A percentile compares a stretch with the other conserved stretches of the same genome.
Evolutionary conservation across 768 basidiomycete species (phyloP).

Genomic region (Amanita subjunquillea): DNA sequence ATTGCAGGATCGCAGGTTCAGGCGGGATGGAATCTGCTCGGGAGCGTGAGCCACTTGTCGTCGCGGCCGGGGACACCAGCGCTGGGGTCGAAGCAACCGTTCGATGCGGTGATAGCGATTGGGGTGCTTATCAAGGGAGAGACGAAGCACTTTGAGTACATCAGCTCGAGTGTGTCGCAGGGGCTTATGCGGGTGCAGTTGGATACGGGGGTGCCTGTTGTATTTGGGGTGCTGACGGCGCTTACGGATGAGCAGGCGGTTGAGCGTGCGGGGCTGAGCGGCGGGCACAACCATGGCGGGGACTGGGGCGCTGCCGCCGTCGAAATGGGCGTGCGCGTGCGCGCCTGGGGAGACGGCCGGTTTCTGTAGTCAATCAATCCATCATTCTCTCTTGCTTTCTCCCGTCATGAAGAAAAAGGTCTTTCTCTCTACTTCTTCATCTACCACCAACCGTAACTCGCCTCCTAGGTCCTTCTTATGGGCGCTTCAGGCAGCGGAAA

Average conservation of each 20-base stretch:
- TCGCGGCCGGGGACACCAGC: slow-evolving; percentile 48
- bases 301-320: slow-evolving; percentile 98
- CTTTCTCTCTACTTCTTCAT: slow-evolving; percentile 10
- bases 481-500: slow-evolving; percentile 91
- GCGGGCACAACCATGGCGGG: slow-evolving; percentile 95
- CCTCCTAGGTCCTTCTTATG: slow-evolving; percentile 84
- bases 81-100: slow-evolving; percentile 46
- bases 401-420: slow-evolving; percentile 59
- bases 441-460: slow-evolving; percentile 10
- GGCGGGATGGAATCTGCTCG: slow-evolving; percentile 51
- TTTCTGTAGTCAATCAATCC: slow-evolving; percentile 25
- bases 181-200: slow-evolving; percentile 92
- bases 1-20: slow-evolving; percentile 84
- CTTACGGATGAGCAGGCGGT: slow-evolving; percentile 91
- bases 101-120: slow-evolving; percentile 94
- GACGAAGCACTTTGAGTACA: slow-evolving; percentile 99
- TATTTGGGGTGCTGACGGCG: slow-evolving; percentile 93
- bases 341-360: slow-evolving; percentile 61
- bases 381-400: slow-evolving; percentile 5
- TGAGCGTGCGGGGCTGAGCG: slow-evolving; percentile 81
- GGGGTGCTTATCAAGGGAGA: slow-evolving; percentile 96
- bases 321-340: slow-evolving; percentile 71
- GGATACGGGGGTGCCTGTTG: slow-evolving; percentile 88
- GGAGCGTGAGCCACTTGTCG: slow-evolving; percentile 24
- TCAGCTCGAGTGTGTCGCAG: slow-evolving; percentile 87